Percentiles rank a stretch among this genome's conserved stretches.
Conservation (phyloP, 2,329 filamentous ascomycete genomes). For the Pseudogymnoascus destructans region DNA sequence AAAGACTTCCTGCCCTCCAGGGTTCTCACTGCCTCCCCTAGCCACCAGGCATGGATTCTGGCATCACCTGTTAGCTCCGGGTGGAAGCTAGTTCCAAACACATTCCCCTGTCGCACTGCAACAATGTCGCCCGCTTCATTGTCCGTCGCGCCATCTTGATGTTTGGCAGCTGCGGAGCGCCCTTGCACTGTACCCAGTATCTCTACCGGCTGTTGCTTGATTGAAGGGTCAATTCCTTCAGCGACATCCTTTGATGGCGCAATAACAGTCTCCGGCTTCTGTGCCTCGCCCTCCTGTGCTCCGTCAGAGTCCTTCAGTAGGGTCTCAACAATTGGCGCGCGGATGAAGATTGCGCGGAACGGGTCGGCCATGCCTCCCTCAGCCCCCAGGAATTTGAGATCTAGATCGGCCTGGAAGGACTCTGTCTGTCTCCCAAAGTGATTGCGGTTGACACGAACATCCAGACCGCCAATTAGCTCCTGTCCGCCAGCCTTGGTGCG, state of each 20-base stretch:
- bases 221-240: constrained; percentile 16
- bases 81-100: constrained; percentile 91
- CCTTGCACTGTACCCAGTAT: constrained; percentile 40
- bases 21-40: constrained; percentile 50
- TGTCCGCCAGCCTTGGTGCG: constrained; percentile 83
- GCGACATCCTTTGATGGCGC: constrained; percentile 18
- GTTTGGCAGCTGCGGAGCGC: constrained; percentile 29
- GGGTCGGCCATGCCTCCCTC: constrained; percentile 28
- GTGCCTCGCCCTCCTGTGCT: constrained; percentile 28
- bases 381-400: constrained; percentile 53
- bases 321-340: constrained; percentile 84
- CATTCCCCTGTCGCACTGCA: constrained; percentile 79
- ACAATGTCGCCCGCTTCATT: constrained; percentile 59
- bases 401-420: constrained; percentile 67
- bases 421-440: constrained; percentile 91
- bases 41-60: constrained; percentile 89
- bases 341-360: constrained; percentile 82
- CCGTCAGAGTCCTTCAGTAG: constrained; percentile 39
- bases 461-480: constrained; percentile 81
- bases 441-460: constrained; percentile 83
- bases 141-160: constrained; percentile 28
- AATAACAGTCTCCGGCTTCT: constrained; percentile 29
- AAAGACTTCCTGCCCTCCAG: constrained; percentile 13
- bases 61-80: constrained; percentile 82
- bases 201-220: constrained; percentile 29